Evolutionary conservation across 2,329 filamentous ascomycete genomes (phyloP).

Genomic region (Colletotrichum theobromicola): DNA sequence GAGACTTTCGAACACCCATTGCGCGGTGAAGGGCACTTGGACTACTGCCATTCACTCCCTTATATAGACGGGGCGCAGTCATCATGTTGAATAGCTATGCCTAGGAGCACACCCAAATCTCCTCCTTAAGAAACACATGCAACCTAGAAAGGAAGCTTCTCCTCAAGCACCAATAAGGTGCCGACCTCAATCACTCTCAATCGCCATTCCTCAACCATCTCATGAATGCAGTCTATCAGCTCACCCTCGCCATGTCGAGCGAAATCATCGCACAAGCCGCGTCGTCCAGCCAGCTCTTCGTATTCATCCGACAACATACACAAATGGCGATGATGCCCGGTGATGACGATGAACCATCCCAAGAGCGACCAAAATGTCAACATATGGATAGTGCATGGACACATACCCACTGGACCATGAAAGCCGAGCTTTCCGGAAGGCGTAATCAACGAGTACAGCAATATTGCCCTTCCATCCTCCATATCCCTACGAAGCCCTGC

Average conservation of each 20-base stretch:
- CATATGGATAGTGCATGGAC: too few relatives aligned
- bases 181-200: too few relatives aligned
- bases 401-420: too few relatives aligned
- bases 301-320: not conserved
- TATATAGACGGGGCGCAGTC: not conserved
- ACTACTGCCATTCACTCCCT: not conserved
- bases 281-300: not conserved
- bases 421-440: too few relatives aligned
- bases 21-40: fast-evolving
- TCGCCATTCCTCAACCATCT: not conserved
- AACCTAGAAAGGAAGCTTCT: not conserved
- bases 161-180: too few relatives aligned
- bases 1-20: not conserved
- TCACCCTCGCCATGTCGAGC: not conserved
- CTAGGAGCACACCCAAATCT: not conserved
- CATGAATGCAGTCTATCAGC: not conserved
- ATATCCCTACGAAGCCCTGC: too few relatives aligned
- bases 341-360: too few relatives aligned
- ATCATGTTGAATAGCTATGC: too few relatives aligned
- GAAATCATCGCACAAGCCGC: not conserved
- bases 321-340: too few relatives aligned
- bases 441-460: too few relatives aligned
- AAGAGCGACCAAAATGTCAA: too few relatives aligned
- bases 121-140: not conserved
- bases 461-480: too few relatives aligned